These are phyloP conservation scores for Leccinum truebloodii DNA, from an alignment of 768 basidiomycete genomes.

Conservation along the genomic window DNA sequence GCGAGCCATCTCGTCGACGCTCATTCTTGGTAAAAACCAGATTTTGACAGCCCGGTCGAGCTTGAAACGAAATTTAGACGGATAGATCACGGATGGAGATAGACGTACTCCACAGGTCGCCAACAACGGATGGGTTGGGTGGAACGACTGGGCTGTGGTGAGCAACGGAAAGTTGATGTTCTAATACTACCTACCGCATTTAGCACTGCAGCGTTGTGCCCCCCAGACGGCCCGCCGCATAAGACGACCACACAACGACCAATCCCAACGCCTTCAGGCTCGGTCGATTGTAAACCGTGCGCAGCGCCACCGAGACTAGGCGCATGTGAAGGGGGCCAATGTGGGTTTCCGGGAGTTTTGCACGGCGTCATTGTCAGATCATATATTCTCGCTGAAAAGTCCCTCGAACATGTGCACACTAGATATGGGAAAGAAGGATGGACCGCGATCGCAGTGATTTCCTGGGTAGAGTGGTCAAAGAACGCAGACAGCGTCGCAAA, in stretches of 20 bases:
- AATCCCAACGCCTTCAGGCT: slow-evolving; percentile 58
- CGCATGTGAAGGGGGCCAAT: slow-evolving; percentile 51
- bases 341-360: slow-evolving; percentile 48
- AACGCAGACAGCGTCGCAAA: background rate
- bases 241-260: slow-evolving; percentile 64
- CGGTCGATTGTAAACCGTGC: slow-evolving; percentile 63
- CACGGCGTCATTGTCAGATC: slow-evolving; percentile 47
- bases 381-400: slow-evolving; percentile 70
- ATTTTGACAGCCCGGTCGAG: slow-evolving; percentile 76
- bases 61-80: slow-evolving; percentile 36
- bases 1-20: slow-evolving; percentile 43
- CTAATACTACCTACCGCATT: slow-evolving; percentile 48
- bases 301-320: slow-evolving; percentile 66
- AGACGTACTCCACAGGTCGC: slow-evolving; percentile 74
- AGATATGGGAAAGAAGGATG: slow-evolving; percentile 60
- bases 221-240: slow-evolving; percentile 70
- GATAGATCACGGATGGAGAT: background rate
- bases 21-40: slow-evolving; percentile 56
- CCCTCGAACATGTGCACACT: slow-evolving; percentile 72
- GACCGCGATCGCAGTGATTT: slow-evolving; percentile 67
- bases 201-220: slow-evolving; percentile 69
- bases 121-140: slow-evolving; percentile 60
- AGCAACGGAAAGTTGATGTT: slow-evolving; percentile 2
- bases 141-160: slow-evolving; percentile 56
- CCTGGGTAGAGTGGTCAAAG: slow-evolving; percentile 37